Evolutionary conservation across 2,329 filamentous ascomycete genomes (phyloP).

Genomic region (Trichoderma atrobrunneum): DNA sequence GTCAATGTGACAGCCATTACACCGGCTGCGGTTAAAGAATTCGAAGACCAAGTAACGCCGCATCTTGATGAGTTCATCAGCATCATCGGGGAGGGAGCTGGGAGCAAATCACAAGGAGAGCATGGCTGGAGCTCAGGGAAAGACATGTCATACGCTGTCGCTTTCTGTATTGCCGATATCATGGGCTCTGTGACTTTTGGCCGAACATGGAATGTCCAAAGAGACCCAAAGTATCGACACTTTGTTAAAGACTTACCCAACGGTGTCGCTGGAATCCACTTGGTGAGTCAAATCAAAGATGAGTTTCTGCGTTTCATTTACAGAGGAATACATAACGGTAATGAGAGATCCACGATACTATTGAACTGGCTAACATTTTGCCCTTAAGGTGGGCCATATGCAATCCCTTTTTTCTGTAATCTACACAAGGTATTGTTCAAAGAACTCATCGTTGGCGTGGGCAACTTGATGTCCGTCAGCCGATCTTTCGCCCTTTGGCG

Average conservation of each 20-base stretch:
- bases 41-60: constrained; percentile 16
- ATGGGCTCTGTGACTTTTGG: constrained; percentile 23
- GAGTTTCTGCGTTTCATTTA: not conserved
- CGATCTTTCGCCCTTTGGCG: constrained; percentile 16
- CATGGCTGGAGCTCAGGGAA: constrained; percentile 17
- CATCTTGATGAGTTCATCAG: constrained; percentile 18
- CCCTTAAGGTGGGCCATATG: constrained; percentile 18
- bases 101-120: constrained; percentile 6
- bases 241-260: constrained; percentile 20
- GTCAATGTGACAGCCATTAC: constrained; percentile 20
- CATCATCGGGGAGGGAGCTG: constrained; percentile 12
- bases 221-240: constrained; percentile 11
- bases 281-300: constrained; percentile 15
- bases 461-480: constrained; percentile 10
- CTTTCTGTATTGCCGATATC: constrained; percentile 21
- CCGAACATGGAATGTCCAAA: constrained; percentile 20
- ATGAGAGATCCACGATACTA: not conserved
- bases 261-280: constrained; percentile 19
- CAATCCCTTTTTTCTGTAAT: constrained; percentile 21
- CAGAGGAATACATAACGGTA: not conserved
- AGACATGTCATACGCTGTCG: constrained; percentile 19
- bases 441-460: constrained; percentile 18
- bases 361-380: not conserved
- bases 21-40: constrained; percentile 18
- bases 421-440: constrained; percentile 20